phyloP scores from a whole-genome alignment of 2,329 filamentous ascomycete species.

The Apiospora pterosperma region DNA sequence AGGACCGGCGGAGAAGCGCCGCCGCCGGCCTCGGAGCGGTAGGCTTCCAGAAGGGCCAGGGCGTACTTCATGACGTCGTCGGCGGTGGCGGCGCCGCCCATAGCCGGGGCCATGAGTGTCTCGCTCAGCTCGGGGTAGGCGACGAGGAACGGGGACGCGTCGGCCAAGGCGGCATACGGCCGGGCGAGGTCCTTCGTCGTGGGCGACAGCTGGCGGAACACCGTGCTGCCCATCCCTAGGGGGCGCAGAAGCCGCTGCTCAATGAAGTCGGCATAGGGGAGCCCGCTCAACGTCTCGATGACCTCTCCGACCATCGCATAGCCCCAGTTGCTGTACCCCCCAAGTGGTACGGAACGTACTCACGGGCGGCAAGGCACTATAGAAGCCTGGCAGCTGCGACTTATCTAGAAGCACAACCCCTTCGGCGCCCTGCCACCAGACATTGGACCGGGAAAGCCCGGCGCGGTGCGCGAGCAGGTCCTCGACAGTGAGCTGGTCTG shows the following conservation, averaged over 20 bases:
- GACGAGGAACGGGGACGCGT: not conserved
- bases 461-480: conserved; percentile 24
- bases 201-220: not conserved
- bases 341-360: no score
- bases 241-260: conserved; percentile 18
- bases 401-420: conserved; percentile 13
- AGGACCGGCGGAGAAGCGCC: not conserved
- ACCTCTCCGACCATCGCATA: conserved; percentile 20
- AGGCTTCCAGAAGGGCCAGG: not conserved
- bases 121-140: not conserved
- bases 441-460: conserved; percentile 15
- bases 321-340: conserved; percentile 23
- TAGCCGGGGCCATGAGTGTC: not conserved
- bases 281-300: conserved; percentile 17
- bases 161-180: not conserved
- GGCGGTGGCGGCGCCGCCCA: not conserved
- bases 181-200: not conserved
- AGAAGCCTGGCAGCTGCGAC: no score
- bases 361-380: no score
- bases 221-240: conserved; percentile 22
- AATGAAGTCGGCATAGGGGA: conserved; percentile 20
- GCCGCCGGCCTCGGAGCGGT: not conserved
- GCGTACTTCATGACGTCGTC: not conserved
- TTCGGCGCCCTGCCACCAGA: conserved; percentile 8
- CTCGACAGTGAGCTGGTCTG: conserved; percentile 15